These are phyloP conservation scores for Eutypella sp. DNA, from an alignment of 2,329 filamentous ascomycete species.

Conservation along the genomic window DNA sequence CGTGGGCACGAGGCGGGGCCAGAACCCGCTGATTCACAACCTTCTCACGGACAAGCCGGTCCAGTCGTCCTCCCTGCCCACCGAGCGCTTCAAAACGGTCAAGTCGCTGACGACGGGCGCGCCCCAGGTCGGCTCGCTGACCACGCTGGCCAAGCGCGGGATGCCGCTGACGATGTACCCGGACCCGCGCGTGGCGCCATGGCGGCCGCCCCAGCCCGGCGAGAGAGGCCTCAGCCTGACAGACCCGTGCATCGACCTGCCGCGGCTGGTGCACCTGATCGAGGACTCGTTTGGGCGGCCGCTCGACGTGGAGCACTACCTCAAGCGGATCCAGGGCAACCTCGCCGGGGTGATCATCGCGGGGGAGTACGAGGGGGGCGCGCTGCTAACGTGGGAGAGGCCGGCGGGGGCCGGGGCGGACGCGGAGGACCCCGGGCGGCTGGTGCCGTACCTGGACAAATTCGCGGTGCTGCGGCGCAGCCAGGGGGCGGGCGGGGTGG, in stretches of 20 bases:
- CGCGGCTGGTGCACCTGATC: conserved; percentile 78
- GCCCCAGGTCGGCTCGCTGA: conserved; percentile 38
- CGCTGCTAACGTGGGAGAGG: conserved; percentile 89
- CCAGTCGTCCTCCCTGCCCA: conserved; percentile 84
- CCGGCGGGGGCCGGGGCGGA: conserved; percentile 56
- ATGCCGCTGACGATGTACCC: conserved; percentile 85
- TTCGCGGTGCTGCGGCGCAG: conserved; percentile 87
- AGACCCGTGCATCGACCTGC: conserved; percentile 76
- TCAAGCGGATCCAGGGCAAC: conserved; percentile 71
- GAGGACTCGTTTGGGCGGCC: conserved; percentile 88
- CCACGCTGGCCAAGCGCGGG: conserved; percentile 85
- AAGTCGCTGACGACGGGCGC: conserved; percentile 32
- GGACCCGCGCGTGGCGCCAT: conserved; percentile 58
- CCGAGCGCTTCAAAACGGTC: conserved; percentile 52
- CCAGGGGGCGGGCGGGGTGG: conserved; percentile 87
- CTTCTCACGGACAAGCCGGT: conserved; percentile 91
- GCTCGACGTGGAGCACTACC: conserved; percentile 77
- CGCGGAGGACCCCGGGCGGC: conserved; percentile 51
- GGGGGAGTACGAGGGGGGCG: conserved; percentile 93
- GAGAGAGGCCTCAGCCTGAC: conserved; percentile 63
- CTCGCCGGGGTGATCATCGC: conserved; percentile 91
- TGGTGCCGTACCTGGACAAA: conserved; percentile 94
- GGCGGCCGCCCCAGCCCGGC: conserved; percentile 61
- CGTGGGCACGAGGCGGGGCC: conserved; percentile 45
- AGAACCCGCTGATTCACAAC: conserved; percentile 91